A percentile compares a stretch with the other conserved stretches of the same genome.
These are phyloP conservation scores for Pythium rishiriense DNA, from an alignment of 352 stramenopile genomes.

Conservation along the genomic window DNA sequence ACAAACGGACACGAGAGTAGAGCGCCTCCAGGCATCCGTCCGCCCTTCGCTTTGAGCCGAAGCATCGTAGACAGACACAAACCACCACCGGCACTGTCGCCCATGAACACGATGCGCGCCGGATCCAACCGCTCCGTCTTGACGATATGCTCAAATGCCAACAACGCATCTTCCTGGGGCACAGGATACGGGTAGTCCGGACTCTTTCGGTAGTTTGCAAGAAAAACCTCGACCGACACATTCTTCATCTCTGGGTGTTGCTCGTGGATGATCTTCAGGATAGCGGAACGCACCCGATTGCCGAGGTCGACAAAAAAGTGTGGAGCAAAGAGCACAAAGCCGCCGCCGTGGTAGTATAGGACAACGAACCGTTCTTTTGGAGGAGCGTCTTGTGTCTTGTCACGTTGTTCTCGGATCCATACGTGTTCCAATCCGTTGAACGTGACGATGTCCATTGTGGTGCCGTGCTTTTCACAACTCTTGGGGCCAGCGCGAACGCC, in stretches of 20 bases:
- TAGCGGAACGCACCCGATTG: slow-evolving; percentile 32
- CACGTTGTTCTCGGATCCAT: slow-evolving; percentile 18
- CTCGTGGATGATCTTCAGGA: slow-evolving; percentile 12
- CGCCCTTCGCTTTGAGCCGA: slow-evolving; percentile 31
- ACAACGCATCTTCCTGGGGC: slow-evolving; percentile 47
- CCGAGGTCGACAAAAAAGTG: slow-evolving; percentile 53
- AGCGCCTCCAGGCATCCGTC: slow-evolving; percentile 33
- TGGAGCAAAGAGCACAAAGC: slow-evolving; percentile 32
- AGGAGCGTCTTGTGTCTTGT: background rate
- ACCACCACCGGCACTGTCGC: slow-evolving; percentile 54
- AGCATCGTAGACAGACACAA: slow-evolving; percentile 48
- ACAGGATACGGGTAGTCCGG: slow-evolving; percentile 42
- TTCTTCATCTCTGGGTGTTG: slow-evolving; percentile 7
- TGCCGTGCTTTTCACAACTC: slow-evolving; percentile 7
- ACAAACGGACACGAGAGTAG: slow-evolving; percentile 57
- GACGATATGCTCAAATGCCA: slow-evolving; percentile 49
- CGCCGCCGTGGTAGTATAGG: slow-evolving; percentile 42
- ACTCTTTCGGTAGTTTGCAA: slow-evolving; percentile 71
- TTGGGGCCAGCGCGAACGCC: background rate
- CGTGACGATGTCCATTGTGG: slow-evolving; percentile 15
- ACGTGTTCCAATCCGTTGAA: slow-evolving; percentile 21
- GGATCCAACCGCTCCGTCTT: slow-evolving; percentile 28
- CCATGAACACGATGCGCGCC: slow-evolving; percentile 39
- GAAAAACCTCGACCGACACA: slow-evolving; percentile 40
- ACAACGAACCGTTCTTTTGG: slow-evolving; percentile 35